Conservation (phyloP, 257 asterid genomes). For the Salvia hispanica region DNA sequence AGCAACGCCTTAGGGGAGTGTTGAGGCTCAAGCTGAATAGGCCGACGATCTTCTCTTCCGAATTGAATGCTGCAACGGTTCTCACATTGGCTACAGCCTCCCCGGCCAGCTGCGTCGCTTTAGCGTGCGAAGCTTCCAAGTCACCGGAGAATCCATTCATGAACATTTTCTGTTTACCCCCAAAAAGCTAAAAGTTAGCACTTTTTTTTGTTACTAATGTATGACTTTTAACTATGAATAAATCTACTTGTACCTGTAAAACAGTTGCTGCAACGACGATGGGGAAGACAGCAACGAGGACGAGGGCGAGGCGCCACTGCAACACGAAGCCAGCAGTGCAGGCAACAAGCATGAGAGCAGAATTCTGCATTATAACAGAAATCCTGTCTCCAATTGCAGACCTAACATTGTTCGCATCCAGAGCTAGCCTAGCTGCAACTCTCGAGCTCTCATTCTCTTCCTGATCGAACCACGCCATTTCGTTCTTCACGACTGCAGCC, state of each 20-base stretch:
- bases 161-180: constrained; percentile 74
- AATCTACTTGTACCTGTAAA: constrained; percentile 55
- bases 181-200: neutral
- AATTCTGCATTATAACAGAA: constrained; percentile 90
- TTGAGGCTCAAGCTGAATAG: constrained; percentile 65
- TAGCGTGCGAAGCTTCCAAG: constrained; percentile 84
- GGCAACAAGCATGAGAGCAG: constrained; percentile 93
- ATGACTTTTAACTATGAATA: neutral
- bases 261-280: constrained; percentile 93
- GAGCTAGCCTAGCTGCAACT: constrained; percentile 81
- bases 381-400: constrained; percentile 95
- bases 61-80: constrained; percentile 89
- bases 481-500: constrained; percentile 76
- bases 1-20: constrained; percentile 69
- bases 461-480: constrained; percentile 94
- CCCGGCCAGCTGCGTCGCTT: constrained; percentile 93
- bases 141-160: constrained; percentile 96
- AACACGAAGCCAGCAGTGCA: constrained; percentile 90
- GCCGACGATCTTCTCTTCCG: constrained; percentile 67
- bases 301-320: constrained; percentile 94
- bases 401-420: constrained; percentile 87
- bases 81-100: constrained; percentile 88
- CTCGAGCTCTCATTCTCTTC: constrained; percentile 91
- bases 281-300: constrained; percentile 81
- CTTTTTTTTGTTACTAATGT: neutral